Conservation (phyloP, 2,329 filamentous ascomycete species). For the Pseudopithomyces maydicus region DNA sequence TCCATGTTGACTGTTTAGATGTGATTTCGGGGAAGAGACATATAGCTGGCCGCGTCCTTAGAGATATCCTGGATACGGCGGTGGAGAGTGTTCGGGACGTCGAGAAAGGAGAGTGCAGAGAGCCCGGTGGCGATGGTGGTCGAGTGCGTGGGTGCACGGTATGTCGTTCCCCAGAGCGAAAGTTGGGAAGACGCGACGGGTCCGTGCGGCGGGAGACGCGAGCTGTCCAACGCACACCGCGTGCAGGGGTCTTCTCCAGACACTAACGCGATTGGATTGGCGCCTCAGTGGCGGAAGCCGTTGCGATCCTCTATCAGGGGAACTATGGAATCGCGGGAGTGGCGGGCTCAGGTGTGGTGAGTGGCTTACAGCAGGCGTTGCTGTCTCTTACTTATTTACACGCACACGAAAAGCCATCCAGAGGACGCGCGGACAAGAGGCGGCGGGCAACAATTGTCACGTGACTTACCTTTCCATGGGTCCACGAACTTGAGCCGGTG, state of each 20-base stretch:
- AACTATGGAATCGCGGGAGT: not conserved
- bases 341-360: not conserved
- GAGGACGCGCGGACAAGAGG: too few relatives aligned
- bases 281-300: slow-evolving; percentile 4
- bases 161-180: slow-evolving; percentile 19
- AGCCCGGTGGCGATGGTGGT: slow-evolving; percentile 23
- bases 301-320: slow-evolving; percentile 7
- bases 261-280: slow-evolving; percentile 7
- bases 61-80: slow-evolving; percentile 11
- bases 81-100: slow-evolving; percentile 8
- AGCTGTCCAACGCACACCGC: slow-evolving; percentile 1
- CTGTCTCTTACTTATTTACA: too few relatives aligned
- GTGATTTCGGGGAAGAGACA: slow-evolving; percentile 33
- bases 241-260: slow-evolving; percentile 2
- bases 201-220: slow-evolving; percentile 3
- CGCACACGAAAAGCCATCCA: too few relatives aligned
- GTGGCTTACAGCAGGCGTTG: too few relatives aligned
- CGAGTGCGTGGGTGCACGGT: slow-evolving; percentile 24
- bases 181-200: slow-evolving; percentile 24
- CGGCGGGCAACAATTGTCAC: too few relatives aligned
- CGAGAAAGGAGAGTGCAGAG: slow-evolving; percentile 11
- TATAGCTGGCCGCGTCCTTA: slow-evolving; percentile 33
- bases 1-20: slow-evolving; percentile 42
- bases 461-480: too few relatives aligned
- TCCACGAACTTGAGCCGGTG: too few relatives aligned